Evolutionary conservation across 495 filamentous ascomycete genomes (phyloP), one percentile per base, ranked within the genome.

Genomic region (Evansstolkia leycettana): DNA sequence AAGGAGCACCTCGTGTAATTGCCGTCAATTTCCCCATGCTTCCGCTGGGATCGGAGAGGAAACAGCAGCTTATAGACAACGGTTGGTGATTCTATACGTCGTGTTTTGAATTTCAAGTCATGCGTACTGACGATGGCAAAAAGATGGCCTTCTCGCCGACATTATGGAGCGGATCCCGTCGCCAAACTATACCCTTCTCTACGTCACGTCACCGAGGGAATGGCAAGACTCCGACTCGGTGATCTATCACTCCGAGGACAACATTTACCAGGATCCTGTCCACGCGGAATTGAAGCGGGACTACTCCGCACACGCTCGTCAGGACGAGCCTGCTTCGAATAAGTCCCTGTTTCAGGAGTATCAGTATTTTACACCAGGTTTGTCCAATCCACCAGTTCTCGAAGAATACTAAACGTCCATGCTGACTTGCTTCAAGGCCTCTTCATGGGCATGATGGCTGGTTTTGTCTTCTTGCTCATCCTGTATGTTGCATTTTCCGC

Each of bases 271-370:
- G 17, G 59, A 65, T 7, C 42, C 60, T 1, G 15, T 70, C 15
- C 75, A 74, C 43, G 66, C 65, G 54, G 75, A 78, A 4, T 52
- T 81, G 33, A 80, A 75, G 55, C 72, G 69, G 30, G 73, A 80
- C 49, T 49, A 52, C 50, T 55, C 55, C 34, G 57, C 52, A 1
- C 42, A 57, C 17, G 42, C 49, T 27, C 38, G 33, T 3, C 33
- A 38, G 12, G 57, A 55, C n/a, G 42, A 49, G 10, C 46, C 52
- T 19, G 45, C 55, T 5, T 52, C 45, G 7, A 51, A 55, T 17
- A 58, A 64, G 14, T 78, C 83, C 20, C 58, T 98, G 31, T 98
- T 98, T 50, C 76, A 88, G 56, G 80, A 79, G 49, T 98, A 98
- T 53, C 80, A 90, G 51, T 95, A 80, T 62, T 79, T 98, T 17